Conservation (phyloP, 768 basidiomycete species). For the Aureoboletus auriporus region DNA sequence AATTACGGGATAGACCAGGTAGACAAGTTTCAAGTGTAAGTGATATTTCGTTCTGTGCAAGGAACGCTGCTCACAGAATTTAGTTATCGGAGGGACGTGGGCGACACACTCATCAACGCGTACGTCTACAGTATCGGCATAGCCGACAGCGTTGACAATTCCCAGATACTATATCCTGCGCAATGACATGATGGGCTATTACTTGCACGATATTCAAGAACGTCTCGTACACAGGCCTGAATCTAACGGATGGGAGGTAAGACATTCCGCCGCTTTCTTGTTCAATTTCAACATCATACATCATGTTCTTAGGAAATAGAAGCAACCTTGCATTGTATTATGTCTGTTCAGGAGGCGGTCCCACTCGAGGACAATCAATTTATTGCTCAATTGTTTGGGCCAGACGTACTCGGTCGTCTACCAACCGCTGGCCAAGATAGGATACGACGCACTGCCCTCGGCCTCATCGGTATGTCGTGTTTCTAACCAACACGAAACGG, state of each 20-base stretch:
- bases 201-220: conserved; percentile 58
- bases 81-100: conserved; percentile 82
- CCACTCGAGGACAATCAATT: conserved; percentile 52
- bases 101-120: conserved; percentile 88
- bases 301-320: conserved; percentile 67
- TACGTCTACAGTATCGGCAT: conserved; percentile 33
- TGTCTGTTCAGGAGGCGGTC: conserved; percentile 85
- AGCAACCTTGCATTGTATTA: conserved; percentile 80
- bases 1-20: conserved; percentile 53
- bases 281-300: neutral
- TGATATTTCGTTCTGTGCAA: conserved; percentile 5
- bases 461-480: conserved; percentile 61
- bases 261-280: neutral
- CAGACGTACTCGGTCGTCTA: conserved; percentile 63
- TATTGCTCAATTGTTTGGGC: conserved; percentile 65
- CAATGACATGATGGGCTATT: conserved; percentile 73
- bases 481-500: neutral
- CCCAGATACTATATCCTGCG: conserved; percentile 83
- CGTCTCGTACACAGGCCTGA: conserved; percentile 45
- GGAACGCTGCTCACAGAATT: conserved; percentile 3
- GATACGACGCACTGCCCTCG: conserved; percentile 68
- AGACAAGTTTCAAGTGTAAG: conserved; percentile 77
- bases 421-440: conserved; percentile 62
- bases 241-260: conserved; percentile 71
- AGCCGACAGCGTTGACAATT: conserved; percentile 6